phyloP scores from a whole-genome alignment of 345 rosid genomes.

The Trapa incisa region DNA sequence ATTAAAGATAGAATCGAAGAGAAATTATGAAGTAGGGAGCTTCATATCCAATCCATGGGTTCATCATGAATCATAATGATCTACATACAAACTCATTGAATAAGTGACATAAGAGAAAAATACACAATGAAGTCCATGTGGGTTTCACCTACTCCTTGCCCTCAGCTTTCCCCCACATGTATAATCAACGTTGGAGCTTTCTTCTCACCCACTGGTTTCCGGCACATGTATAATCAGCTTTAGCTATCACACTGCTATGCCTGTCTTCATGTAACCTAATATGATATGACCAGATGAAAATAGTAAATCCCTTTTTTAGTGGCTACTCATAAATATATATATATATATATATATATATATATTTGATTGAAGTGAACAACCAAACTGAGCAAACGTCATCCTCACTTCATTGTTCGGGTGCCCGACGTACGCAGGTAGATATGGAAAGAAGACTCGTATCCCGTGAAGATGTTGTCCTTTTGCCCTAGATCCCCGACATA shows the following conservation, averaged over 20 bases:
- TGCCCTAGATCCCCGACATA: conserved; percentile 28
- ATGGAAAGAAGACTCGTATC: background rate
- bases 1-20: background rate
- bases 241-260: background rate
- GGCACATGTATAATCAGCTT: background rate
- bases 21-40: no score
- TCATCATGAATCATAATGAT: background rate
- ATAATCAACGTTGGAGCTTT: background rate
- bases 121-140: background rate
- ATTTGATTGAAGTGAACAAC: background rate
- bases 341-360: background rate
- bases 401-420: no score
- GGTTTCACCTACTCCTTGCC: conserved; percentile 1
- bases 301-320: background rate
- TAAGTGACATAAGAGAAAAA: no score
- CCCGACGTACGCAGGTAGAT: background rate
- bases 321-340: background rate
- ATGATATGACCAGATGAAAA: background rate
- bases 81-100: background rate
- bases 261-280: background rate
- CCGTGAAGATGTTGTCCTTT: conserved; percentile 21
- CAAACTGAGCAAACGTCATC: background rate
- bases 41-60: no score
- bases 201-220: background rate
- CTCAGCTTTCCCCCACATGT: background rate